Conservation (phyloP, 176 grass and related monocot species). For the Musa schizocarpa region DNA sequence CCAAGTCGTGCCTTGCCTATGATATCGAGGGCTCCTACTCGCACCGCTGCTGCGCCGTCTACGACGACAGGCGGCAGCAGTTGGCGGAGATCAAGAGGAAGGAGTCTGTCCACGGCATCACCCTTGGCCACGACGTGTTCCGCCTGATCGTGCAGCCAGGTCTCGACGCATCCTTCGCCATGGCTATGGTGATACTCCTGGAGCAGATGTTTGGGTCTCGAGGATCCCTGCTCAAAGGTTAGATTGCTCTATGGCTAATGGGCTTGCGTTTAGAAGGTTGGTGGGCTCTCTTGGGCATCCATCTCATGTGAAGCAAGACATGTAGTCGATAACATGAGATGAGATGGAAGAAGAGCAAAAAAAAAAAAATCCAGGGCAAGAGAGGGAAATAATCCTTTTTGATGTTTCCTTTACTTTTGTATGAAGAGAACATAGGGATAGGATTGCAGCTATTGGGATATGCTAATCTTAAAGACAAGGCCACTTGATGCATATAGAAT, state of each 20-base stretch:
- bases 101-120: slow-evolving; percentile 7
- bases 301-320: background rate
- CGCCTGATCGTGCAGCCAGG: slow-evolving; percentile 10
- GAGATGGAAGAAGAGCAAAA: background rate
- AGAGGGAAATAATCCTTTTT: too few relatives aligned
- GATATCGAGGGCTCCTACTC: slow-evolving; percentile 58
- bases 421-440: background rate
- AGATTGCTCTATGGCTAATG: background rate
- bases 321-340: background rate
- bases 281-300: background rate
- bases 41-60: slow-evolving; percentile 38
- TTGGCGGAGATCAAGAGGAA: slow-evolving; percentile 17
- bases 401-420: background rate
- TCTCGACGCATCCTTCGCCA: slow-evolving; percentile 34
- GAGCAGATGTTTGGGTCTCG: slow-evolving; percentile 53
- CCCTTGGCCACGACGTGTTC: slow-evolving; percentile 22
- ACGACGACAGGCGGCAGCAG: slow-evolving; percentile 27
- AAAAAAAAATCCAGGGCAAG: too few relatives aligned
- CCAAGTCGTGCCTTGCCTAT: slow-evolving; percentile 4
- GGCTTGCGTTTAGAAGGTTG: background rate
- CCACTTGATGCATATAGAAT: too few relatives aligned
- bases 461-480: too few relatives aligned
- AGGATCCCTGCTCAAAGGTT: background rate
- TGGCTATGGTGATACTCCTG: slow-evolving; percentile 62
- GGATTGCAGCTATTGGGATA: too few relatives aligned